Evolutionary conservation across 2,329 filamentous ascomycete species (phyloP), one percentile per base, ranked within the genome.

Genomic region (Fusarium gaditjirri): DNA sequence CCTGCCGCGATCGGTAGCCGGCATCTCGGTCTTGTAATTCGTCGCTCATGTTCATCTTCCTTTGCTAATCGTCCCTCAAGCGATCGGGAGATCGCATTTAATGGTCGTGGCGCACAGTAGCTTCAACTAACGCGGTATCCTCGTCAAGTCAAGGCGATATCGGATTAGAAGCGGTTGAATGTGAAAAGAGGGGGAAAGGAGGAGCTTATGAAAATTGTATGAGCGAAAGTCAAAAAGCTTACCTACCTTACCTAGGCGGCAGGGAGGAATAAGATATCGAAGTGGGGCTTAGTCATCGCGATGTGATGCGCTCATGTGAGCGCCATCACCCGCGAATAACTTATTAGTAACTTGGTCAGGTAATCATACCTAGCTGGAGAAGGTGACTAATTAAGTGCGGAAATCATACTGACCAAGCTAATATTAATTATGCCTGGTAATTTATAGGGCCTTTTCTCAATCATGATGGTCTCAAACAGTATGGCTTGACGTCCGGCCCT

Each of bases 1-100:
- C 85, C 83, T 87, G 85, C 83, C 84, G 82, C 82, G 83, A 81
- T 81, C 81, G 84, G 77, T 82, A 80, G 79, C 81, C 80, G 75
- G 83, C 81, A 76, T 81, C 78, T 77, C 70, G 73, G 70, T 75
- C 72, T 66, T 78, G 68, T 67, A 58, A 65, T 67, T 73, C 65
- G 55, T 78, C 67, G 65, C 72, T 73, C 66, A 65, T 60, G 53
- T 72, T 75, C 62, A 74, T 53, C 49, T 25, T 66, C 41, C 58
- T 74, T 61, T 74, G 71, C 61, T 79, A 76, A 54, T 75, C 52
- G 62, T 78, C 75, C 65, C 73, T 76, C 43, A 75, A 77, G 64
- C 75, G 72, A 61, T 78, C 78, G 67, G 78, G 73, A 60, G 79
- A 77, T 74, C 76, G 78, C 62, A 78, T 68, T 58, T 74, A 71